phyloP scores from a whole-genome alignment of 2,329 filamentous ascomycete species.

The Paraphaeosphaeria minitans region DNA sequence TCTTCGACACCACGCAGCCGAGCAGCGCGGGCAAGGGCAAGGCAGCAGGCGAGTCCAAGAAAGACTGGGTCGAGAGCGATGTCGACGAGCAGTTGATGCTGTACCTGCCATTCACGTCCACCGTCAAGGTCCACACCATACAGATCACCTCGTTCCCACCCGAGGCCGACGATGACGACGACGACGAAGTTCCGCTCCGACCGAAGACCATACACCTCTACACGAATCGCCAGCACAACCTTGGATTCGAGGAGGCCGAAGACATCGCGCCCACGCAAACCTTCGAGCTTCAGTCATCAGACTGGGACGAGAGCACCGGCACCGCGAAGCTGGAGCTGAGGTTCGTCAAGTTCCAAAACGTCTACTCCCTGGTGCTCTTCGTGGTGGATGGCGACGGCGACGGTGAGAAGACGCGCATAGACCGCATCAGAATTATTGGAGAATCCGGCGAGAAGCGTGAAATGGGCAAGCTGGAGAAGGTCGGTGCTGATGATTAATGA shows the following conservation, averaged over 20 bases:
- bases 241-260: constrained; percentile 95
- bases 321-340: constrained; percentile 67
- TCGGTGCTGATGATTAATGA: constrained; percentile 67
- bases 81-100: constrained; percentile 97
- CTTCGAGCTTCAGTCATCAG: constrained; percentile 72
- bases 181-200: constrained; percentile 77
- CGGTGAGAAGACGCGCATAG: constrained; percentile 82
- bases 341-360: constrained; percentile 97
- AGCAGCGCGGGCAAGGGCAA: constrained; percentile 58
- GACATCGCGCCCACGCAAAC: constrained; percentile 80
- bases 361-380: constrained; percentile 84
- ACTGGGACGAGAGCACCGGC: constrained; percentile 68
- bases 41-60: constrained; percentile 59
- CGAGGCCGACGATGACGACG: constrained; percentile 56
- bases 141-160: constrained; percentile 83
- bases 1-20: constrained; percentile 75
- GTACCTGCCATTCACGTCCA: constrained; percentile 86
- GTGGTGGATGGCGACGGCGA: constrained; percentile 81
- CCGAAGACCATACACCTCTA: constrained; percentile 85
- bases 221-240: constrained; percentile 84
- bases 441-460: constrained; percentile 90
- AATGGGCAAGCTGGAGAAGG: constrained; percentile 94
- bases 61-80: constrained; percentile 93
- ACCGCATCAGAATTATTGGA: constrained; percentile 79
- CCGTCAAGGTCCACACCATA: constrained; percentile 83